A percentile compares a stretch with the other conserved stretches of the same genome.
These are phyloP conservation scores for Cladochytrium replicatum DNA, from an alignment of 192 early-diverging fungal species.

Conservation along the genomic window DNA sequence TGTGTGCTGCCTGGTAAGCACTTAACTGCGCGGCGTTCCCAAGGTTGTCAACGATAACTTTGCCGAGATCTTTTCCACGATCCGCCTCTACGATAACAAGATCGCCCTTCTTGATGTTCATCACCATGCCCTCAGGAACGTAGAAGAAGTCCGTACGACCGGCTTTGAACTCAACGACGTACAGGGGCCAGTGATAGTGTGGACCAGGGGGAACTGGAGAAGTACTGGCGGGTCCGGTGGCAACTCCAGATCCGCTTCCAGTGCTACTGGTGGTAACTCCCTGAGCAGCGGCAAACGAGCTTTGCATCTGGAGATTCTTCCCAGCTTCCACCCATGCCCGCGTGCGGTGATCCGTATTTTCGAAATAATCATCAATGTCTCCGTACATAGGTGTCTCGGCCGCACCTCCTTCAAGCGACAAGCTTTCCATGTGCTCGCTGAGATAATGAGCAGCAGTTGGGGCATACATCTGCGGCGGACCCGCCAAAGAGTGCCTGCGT, in stretches of 20 bases:
- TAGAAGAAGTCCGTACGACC: conserved; percentile 78
- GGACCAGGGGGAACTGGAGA: conserved; percentile 33
- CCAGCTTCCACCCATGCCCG: conserved; percentile 48
- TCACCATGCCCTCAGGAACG: conserved; percentile 37
- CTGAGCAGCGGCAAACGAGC: too few relatives aligned
- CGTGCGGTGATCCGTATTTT: conserved; percentile 49
- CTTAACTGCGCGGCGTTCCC: conserved; percentile 34
- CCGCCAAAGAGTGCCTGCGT: conserved; percentile 42
- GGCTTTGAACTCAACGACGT: conserved; percentile 82
- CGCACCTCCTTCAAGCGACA: conserved; percentile 20
- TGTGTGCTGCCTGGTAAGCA: conserved; percentile 41
- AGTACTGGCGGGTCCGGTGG: conserved; percentile 1
- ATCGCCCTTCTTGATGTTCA: conserved; percentile 53
- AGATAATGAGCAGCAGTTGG: conserved; percentile 18
- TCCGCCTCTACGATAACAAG: conserved; percentile 84
- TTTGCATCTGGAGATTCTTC: conserved; percentile 46
- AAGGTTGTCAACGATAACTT: conserved; percentile 69
- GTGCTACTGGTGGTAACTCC: too few relatives aligned
- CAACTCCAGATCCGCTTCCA: too few relatives aligned
- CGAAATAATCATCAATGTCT: conserved; percentile 57
- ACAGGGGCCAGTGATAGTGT: conserved; percentile 49
- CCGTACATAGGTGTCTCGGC: conserved; percentile 26
- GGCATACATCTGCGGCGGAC: too few relatives aligned
- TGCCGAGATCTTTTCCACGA: conserved; percentile 81
- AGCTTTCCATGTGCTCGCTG: conserved; percentile 23